Conservation (phyloP, 2,329 filamentous ascomycete genomes). For the Colletotrichum sp. region DNA sequence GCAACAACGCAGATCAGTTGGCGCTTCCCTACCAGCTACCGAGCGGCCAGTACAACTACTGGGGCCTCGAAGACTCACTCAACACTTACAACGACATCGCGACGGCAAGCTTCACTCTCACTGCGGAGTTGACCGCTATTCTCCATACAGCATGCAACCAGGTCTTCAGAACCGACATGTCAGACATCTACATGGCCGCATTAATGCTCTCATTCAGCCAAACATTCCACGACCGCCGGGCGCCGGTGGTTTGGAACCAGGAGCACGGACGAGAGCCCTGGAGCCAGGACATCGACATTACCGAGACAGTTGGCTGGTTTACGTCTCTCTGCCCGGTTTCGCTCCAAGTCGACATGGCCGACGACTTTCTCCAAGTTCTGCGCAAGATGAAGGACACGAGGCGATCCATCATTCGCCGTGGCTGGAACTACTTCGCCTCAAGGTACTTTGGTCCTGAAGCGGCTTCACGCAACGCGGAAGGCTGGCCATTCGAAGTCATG, state of each 20-base stretch:
- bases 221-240: constrained; percentile 55
- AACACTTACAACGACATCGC: constrained; percentile 53
- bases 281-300: constrained; percentile 53
- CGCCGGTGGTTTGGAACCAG: constrained; percentile 60
- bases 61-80: constrained; percentile 45
- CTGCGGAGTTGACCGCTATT: constrained; percentile 44
- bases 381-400: constrained; percentile 60
- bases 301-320: constrained; percentile 66
- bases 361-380: constrained; percentile 56
- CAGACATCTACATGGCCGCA: constrained; percentile 59
- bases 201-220: constrained; percentile 61
- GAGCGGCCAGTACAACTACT: constrained; percentile 49
- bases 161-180: constrained; percentile 55
- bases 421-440: constrained; percentile 55
- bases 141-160: constrained; percentile 48
- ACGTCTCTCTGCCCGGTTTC: constrained; percentile 60
- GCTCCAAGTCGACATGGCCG: constrained; percentile 42
- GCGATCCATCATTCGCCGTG: constrained; percentile 46
- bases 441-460: constrained; percentile 42
- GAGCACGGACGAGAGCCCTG: constrained; percentile 53
- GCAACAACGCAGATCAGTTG: constrained; percentile 27
- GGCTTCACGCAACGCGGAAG: constrained; percentile 33
- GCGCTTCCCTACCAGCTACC: constrained; percentile 44
- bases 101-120: constrained; percentile 47
- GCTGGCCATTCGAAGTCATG: constrained; percentile 61